Evolutionary conservation across 441 rosid species (phyloP).

Genomic region (Capsella rubella): DNA sequence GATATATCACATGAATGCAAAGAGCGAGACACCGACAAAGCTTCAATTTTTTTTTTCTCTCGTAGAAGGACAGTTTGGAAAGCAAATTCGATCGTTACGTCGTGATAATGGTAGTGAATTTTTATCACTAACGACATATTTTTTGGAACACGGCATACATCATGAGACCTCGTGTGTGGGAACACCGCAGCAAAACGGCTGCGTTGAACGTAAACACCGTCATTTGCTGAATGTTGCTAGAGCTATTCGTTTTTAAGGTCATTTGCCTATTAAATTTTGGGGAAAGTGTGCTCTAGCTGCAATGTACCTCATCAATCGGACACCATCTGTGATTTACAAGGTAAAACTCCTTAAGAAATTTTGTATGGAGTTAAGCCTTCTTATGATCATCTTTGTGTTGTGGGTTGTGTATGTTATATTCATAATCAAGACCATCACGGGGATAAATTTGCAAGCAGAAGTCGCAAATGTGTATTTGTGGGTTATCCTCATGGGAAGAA

Average conservation of each 20-base stretch:
- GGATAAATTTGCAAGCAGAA: background rate
- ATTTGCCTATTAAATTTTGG: background rate
- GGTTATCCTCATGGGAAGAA: background rate
- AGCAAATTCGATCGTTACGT: background rate
- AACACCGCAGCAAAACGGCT: background rate
- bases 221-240: background rate
- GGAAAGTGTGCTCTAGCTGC: background rate
- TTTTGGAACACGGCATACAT: background rate
- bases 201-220: background rate
- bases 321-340: accelerated
- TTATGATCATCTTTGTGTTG: accelerated
- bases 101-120: background rate
- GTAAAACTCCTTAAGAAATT: background rate
- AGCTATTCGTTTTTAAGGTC: background rate
- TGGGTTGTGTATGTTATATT: background rate
- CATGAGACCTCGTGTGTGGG: background rate
- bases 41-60: accelerated
- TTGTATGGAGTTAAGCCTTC: background rate
- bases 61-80: background rate
- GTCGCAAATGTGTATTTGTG: background rate
- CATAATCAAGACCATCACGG: background rate
- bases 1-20: background rate
- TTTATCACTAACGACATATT: background rate
- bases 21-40: background rate
- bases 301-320: background rate